Evolutionary conservation across 495 filamentous ascomycete species (phyloP).

Genomic region (Terfezia boudieri): DNA sequence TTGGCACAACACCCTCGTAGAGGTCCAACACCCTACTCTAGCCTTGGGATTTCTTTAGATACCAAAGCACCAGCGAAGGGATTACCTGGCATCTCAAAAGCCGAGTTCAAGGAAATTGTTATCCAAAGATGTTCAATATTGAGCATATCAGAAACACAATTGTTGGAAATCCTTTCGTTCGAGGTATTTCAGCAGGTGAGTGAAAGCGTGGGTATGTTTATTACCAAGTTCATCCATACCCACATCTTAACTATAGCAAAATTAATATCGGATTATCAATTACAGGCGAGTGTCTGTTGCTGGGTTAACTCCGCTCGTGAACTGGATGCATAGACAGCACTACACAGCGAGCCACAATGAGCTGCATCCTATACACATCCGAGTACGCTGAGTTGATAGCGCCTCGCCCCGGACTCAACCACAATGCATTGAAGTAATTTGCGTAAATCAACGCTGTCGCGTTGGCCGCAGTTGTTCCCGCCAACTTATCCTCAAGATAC

Average conservation of each 20-base stretch:
- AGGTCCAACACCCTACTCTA: slow-evolving; percentile 54
- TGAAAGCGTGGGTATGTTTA: slow-evolving; percentile 56
- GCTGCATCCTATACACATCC: slow-evolving; percentile 36
- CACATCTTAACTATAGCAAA: slow-evolving; percentile 22
- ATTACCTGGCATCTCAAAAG: slow-evolving; percentile 38
- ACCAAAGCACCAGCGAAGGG: slow-evolving; percentile 57
- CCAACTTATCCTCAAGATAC: slow-evolving; percentile 35
- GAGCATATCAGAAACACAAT: slow-evolving; percentile 61
- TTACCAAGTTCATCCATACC: neutral
- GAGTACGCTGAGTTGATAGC: slow-evolving; percentile 39
- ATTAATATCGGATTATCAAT: slow-evolving; percentile 29
- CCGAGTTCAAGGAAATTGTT: slow-evolving; percentile 43
- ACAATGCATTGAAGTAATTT: slow-evolving; percentile 30
- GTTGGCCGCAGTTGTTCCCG: slow-evolving; percentile 19
- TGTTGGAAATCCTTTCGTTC: slow-evolving; percentile 58
- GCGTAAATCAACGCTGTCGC: slow-evolving; percentile 32
- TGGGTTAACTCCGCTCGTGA: slow-evolving; percentile 80
- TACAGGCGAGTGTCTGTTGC: slow-evolving; percentile 48
- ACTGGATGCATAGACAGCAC: slow-evolving; percentile 60
- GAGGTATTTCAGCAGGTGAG: slow-evolving; percentile 73
- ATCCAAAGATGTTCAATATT: slow-evolving; percentile 71
- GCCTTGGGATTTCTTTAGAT: slow-evolving; percentile 65
- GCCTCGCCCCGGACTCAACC: slow-evolving; percentile 28
- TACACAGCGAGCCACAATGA: slow-evolving; percentile 34
- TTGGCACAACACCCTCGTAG: no score